Evolutionary conservation across 2,329 filamentous ascomycete genomes (phyloP), one percentile per base, ranked within the genome.

Genomic region (Colletotrichum noveboracense): DNA sequence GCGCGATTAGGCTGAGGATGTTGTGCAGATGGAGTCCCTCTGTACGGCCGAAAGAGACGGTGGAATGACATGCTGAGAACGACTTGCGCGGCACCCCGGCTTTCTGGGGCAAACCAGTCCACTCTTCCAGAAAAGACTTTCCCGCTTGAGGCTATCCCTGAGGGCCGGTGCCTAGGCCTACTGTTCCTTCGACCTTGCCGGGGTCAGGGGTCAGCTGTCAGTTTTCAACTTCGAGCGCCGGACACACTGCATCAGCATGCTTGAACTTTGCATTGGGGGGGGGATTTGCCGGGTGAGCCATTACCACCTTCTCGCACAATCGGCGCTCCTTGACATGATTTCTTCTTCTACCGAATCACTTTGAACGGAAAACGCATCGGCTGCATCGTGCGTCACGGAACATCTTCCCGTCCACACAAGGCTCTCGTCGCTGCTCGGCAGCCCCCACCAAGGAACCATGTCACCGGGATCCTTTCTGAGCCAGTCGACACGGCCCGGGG

Each of bases 11-110:
- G 58, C 62, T 62, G 64, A 52, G 58, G 64, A 73, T 75, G 70
- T 75, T 73, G 74, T 75, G 70, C 74, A 75, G 74, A 73, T 69
- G 70, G 43, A 52, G 32, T 30, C 18, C 58, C 55, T 67, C 64
- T 73, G 43, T 60, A 55, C 66, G 55, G 55, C 36, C 68, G 34
- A 68, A n/a, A 43, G 30, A 26, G 38, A 48, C 43, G 24, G 28
- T 38, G 58, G 56, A 38, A 67, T 61, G 56, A 36, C 70, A 75
- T 52, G 64, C 34, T 58, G 26, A 70, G n/a, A 28, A 61, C 60
- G 52, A 55, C 72, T 52, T 55, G 61, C 70, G 43, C 69, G 32
- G 70, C 58, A 60, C 56, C 73, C 73, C 62, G 30, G 38, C 38
- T 72, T 72, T 66, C 48, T 21, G 62, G 69, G 69, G 55, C 56